Percentiles rank a stretch among this genome's conserved stretches.
phyloP scores from a whole-genome alignment of 2,329 filamentous ascomycete species.

The Aspergillus quadricinctus region DNA sequence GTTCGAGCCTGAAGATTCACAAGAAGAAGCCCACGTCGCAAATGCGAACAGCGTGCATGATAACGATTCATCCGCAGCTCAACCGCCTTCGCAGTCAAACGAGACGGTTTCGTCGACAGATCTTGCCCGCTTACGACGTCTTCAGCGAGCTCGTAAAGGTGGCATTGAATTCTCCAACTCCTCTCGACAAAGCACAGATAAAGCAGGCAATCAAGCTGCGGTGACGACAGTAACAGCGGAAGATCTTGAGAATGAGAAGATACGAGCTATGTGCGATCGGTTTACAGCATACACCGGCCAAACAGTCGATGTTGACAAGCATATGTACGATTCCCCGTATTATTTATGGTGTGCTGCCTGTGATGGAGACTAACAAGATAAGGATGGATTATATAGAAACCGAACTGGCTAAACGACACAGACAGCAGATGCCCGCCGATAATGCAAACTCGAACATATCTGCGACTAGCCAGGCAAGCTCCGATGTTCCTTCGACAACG shows the following conservation, averaged over 20 bases:
- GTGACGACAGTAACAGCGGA: slow-evolving; percentile 22
- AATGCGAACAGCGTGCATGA: slow-evolving; percentile 8
- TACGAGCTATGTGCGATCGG: slow-evolving; percentile 45
- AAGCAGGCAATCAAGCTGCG: slow-evolving; percentile 11
- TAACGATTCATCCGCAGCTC: slow-evolving; percentile 7
- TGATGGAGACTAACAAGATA: slow-evolving; percentile 53
- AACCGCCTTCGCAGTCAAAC: slow-evolving; percentile 11
- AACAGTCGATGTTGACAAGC: slow-evolving; percentile 55
- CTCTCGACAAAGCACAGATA: slow-evolving; percentile 19
- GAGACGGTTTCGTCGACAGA: slow-evolving; percentile 23
- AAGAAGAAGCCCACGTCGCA: slow-evolving; percentile 7
- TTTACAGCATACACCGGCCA: slow-evolving; percentile 59
- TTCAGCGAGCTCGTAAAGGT: slow-evolving; percentile 34
- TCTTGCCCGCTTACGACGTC: slow-evolving; percentile 37
- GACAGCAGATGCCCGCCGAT: slow-evolving; percentile 18
- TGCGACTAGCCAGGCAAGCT: slow-evolving; percentile 7
- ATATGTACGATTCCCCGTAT: slow-evolving; percentile 53
- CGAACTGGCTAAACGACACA: slow-evolving; percentile 55
- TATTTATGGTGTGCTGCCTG: slow-evolving; percentile 2
- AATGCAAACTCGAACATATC: slow-evolving; percentile 4
- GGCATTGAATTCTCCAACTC: slow-evolving; percentile 45
- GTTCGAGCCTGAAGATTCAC: slow-evolving; percentile 16
- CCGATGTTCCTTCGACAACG: slow-evolving; percentile 12
- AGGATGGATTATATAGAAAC: slow-evolving; percentile 66
- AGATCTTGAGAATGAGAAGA: slow-evolving; percentile 30